Conservation (phyloP, 148 eudicot genomes). For the Heliamphora exappendiculata region DNA sequence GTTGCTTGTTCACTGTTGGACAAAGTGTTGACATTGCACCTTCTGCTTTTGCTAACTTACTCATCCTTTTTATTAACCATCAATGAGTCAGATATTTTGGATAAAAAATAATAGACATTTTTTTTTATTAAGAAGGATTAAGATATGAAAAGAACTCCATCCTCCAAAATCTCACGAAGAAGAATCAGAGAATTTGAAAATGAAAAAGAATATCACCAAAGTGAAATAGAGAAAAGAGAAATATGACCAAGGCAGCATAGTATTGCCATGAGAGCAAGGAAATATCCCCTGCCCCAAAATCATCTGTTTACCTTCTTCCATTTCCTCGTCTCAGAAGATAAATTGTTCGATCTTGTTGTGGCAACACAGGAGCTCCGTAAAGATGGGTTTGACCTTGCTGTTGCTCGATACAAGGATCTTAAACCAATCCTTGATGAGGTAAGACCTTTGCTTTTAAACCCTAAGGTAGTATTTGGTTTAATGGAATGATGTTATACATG, state of each 20-base stretch:
- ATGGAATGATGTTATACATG: too few species aligned
- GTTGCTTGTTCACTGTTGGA: neutral
- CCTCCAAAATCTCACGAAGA: neutral
- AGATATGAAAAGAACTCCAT: too few species aligned
- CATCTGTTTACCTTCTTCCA: neutral
- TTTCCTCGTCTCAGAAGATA: neutral
- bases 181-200: neutral
- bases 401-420: constrained; percentile 82
- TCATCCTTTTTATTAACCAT: too few species aligned
- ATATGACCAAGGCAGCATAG: neutral
- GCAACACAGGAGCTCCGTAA: constrained; percentile 76
- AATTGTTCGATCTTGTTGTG: constrained; percentile 4
- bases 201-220: neutral
- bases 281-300: too few species aligned
- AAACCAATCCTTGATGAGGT: constrained; percentile 98
- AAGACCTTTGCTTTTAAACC: neutral
- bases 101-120: too few species aligned
- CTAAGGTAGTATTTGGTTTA: too few species aligned
- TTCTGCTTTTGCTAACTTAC: neutral
- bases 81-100: too few species aligned
- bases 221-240: neutral
- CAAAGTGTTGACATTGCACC: neutral
- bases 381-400: constrained; percentile 99
- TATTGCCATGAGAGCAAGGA: neutral
- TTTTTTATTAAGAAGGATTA: too few species aligned